Evolutionary conservation across 2,329 filamentous ascomycete species (phyloP).

Genomic region (Colletotrichum phormii): DNA sequence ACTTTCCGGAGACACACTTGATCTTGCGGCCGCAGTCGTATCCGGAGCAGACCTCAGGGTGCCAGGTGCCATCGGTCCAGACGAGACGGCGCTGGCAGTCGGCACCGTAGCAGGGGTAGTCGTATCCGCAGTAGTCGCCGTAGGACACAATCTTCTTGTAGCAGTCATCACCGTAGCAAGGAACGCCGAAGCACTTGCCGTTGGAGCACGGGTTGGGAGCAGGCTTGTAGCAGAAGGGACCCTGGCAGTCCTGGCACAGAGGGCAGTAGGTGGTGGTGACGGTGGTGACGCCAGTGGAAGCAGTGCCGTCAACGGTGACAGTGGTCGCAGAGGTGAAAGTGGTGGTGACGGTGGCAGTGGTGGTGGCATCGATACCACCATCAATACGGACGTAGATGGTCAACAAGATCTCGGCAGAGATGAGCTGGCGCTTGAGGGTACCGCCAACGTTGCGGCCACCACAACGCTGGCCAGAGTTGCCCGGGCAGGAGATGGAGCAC

Average conservation of each 20-base stretch:
- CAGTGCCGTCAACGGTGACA: constrained; percentile 6
- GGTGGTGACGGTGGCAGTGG: constrained; percentile 12
- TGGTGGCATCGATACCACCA: background rate
- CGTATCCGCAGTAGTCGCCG: constrained; percentile 47
- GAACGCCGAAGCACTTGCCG: constrained; percentile 3
- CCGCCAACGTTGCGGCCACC: constrained; percentile 47
- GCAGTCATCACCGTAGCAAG: constrained; percentile 39
- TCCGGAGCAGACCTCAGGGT: constrained; percentile 24
- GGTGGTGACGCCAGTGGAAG: background rate
- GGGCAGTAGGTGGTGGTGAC: constrained; percentile 31
- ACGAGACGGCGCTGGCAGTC: constrained; percentile 37
- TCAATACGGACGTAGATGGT: constrained; percentile 23
- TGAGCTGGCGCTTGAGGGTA: constrained; percentile 19
- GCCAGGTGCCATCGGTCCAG: constrained; percentile 33
- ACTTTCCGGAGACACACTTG: constrained; percentile 23
- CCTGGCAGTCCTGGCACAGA: constrained; percentile 20
- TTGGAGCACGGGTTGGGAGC: background rate
- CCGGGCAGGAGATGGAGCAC: constrained; percentile 55
- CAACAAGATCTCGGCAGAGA: constrained; percentile 23
- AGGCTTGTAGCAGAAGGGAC: constrained; percentile 28
- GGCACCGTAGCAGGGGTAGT: constrained; percentile 43
- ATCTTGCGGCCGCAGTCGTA: constrained; percentile 33
- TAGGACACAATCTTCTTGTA: constrained; percentile 49
- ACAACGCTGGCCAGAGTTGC: constrained; percentile 53
- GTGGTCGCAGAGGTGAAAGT: constrained; percentile 15